A percentile compares a stretch with the other conserved stretches of the same genome.
Evolutionary conservation across 768 basidiomycete species (phyloP).

Genomic region (Gelatoporia subvermispora): DNA sequence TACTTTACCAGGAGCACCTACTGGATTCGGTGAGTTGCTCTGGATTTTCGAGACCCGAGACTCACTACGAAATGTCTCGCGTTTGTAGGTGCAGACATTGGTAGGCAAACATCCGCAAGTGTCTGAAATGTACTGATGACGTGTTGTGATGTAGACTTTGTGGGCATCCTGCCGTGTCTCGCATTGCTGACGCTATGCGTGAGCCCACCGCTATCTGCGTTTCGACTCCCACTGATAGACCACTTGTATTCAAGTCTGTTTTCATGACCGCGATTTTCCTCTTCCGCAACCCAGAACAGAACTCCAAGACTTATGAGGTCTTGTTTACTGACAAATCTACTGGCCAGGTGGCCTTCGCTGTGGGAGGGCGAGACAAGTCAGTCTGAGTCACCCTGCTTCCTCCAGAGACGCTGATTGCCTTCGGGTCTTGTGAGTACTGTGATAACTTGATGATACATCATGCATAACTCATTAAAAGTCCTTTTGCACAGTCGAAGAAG

Average conservation of each 20-base stretch:
- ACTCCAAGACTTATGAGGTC: too few relatives aligned
- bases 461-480: too few relatives aligned
- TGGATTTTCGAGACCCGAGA: background rate
- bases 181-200: slow-evolving; percentile 11
- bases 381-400: too few relatives aligned
- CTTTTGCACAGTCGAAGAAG: too few relatives aligned
- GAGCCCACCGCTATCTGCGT: background rate
- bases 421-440: too few relatives aligned
- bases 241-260: background rate
- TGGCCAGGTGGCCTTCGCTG: too few relatives aligned
- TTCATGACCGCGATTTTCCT: slow-evolving; percentile 15
- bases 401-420: too few relatives aligned
- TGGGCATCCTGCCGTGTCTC: slow-evolving; percentile 12
- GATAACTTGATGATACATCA: too few relatives aligned
- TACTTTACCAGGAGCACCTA: slow-evolving; percentile 21
- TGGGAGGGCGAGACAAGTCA: too few relatives aligned
- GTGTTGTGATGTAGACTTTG: slow-evolving; percentile 2
- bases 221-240: background rate
- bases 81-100: slow-evolving; percentile 6
- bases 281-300: background rate
- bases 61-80: background rate
- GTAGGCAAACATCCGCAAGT: too few relatives aligned
- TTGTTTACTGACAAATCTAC: too few relatives aligned
- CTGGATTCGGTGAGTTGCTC: slow-evolving; percentile 17
- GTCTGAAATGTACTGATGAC: background rate